A percentile compares a stretch with the other conserved stretches of the same genome.
Evolutionary conservation across 2,329 filamentous ascomycete genomes (phyloP).

Genomic region (Penicillium sp.): DNA sequence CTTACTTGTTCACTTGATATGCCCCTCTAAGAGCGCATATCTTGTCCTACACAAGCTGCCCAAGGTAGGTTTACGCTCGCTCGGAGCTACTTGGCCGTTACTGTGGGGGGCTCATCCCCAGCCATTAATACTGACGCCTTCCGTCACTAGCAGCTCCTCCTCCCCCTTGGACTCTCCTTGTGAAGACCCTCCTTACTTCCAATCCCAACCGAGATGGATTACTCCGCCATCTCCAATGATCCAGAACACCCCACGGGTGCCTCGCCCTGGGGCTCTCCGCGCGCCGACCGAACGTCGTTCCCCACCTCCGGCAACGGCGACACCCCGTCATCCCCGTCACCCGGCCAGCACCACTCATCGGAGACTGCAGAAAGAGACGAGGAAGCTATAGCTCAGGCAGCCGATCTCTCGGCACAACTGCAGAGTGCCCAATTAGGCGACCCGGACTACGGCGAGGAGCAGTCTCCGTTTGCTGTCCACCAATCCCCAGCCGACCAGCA

Average conservation of each 20-base stretch:
- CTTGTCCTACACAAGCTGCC: constrained; percentile 7
- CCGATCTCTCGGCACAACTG: constrained; percentile 46
- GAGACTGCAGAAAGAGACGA: constrained; percentile 29
- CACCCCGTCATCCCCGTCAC: constrained; percentile 45
- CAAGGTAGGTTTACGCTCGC: constrained; percentile 20
- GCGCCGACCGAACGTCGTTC: constrained; percentile 49
- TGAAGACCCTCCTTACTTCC: constrained; percentile 22
- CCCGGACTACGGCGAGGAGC: constrained; percentile 40
- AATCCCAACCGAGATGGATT: constrained; percentile 59
- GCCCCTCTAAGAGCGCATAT: constrained; percentile 6
- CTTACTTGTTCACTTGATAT: constrained; percentile 7
- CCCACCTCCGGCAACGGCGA: constrained; percentile 37
- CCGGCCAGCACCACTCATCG: constrained; percentile 39
- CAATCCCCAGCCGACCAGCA: constrained; percentile 42
- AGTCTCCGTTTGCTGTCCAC: constrained; percentile 39
- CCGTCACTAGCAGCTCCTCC: constrained; percentile 21
- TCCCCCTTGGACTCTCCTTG: constrained; percentile 15
- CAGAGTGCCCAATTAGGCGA: constrained; percentile 45
- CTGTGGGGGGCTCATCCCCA: constrained; percentile 21
- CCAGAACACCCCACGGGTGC: constrained; percentile 58
- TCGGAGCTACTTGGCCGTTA: constrained; percentile 19
- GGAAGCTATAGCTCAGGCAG: constrained; percentile 39
- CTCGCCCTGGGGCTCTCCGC: constrained; percentile 66
- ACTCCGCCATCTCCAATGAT: constrained; percentile 60
- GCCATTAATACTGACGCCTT: constrained; percentile 29